Base-by-base conservation (phyloP, 192 early-diverging fungal species). In the Coemansia sp. region DNA sequence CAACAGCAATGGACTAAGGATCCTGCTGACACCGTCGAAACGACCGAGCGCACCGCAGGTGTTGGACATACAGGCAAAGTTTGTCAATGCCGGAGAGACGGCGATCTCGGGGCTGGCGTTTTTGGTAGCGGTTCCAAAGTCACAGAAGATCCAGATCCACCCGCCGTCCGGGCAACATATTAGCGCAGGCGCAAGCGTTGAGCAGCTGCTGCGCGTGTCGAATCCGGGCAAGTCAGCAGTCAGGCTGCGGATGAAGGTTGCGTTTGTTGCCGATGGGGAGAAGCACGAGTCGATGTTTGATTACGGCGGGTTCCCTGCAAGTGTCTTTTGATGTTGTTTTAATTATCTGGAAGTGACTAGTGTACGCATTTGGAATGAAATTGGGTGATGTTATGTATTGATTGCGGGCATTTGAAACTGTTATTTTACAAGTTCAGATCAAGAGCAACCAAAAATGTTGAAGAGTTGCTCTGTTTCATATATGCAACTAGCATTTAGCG, bases 71-170 rank as follows among this genome's bases (percentile, higher is more conserved):
- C 82, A 82, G 5, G 86, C 89, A 4, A 85, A 81, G 4, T 93
- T 94, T 74, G 66, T 74, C 39, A 95, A 93, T 64, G 55, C 79
- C 15, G 83, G 84, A 41, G 84, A 83, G 6, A 27, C 66, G 3
- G 78, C 95, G 37, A 41, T 82, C 3, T 79, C 75, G 17, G 86
- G 86, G 21, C 57, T 97, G 22, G 83, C 84, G 53, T 91, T 99
- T 69, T 86, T 93, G 75, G 95, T 94, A 11, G 97, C 97, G 0
- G 96, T 99, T 12, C 94, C 94, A 22, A 94, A 94, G 83, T 90
- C 88, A 45, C 88, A 96, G 60, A 88, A 90, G 75, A 82, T 98
- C 54, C 87, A 89, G 65, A 92, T 98, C 85, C 83, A 86, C 25
- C 86, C 94, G 24, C 88, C 93, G 0, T 90, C 88, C 5, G 81